A percentile compares a stretch with the other conserved stretches of the same genome.
These are phyloP conservation scores for Tetrahymena borealis DNA, from an alignment of 73 alveolate genomes.

Conservation along the genomic window DNA sequence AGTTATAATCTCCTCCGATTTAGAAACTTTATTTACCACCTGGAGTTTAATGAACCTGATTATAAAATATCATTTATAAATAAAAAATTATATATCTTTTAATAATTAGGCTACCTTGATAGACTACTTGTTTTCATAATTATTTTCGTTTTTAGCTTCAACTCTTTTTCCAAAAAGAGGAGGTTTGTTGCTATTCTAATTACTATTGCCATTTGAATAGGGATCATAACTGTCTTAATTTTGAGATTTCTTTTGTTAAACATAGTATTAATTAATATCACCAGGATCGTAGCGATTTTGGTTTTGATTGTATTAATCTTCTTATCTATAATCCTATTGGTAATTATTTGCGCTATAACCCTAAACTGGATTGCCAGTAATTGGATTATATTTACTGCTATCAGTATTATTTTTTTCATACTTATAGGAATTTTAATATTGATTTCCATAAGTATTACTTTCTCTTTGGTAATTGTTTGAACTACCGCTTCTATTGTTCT, in stretches of 20 bases:
- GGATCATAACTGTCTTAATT: not conserved
- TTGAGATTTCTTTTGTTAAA: not conserved
- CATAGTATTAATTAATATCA: not conserved
- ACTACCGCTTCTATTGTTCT: not conserved
- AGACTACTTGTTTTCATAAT: not conserved
- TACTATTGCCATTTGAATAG: not conserved
- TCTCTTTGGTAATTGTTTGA: not conserved
- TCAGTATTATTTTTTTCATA: not conserved
- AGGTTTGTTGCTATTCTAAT: not conserved
- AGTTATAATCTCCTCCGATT: not conserved
- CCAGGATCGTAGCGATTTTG: not conserved
- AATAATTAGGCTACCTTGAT: not conserved
- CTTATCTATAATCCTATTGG: not conserved
- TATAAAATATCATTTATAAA: not conserved
- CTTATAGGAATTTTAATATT: not conserved
- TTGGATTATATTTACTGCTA: not conserved
- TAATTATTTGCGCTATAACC: not conserved
- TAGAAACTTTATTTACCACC: not conserved
- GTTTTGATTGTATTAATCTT: not conserved
- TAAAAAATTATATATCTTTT: not conserved
- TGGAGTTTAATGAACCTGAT: not conserved
- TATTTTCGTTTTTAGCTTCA: not conserved
- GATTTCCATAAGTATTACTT: not conserved
- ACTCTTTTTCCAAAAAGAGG: not conserved
- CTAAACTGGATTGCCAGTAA: not conserved